A percentile compares a stretch with the other conserved stretches of the same genome.
phyloP scores from a whole-genome alignment of 1,139 yeast species.

The Candida sanyaensis region DNA sequence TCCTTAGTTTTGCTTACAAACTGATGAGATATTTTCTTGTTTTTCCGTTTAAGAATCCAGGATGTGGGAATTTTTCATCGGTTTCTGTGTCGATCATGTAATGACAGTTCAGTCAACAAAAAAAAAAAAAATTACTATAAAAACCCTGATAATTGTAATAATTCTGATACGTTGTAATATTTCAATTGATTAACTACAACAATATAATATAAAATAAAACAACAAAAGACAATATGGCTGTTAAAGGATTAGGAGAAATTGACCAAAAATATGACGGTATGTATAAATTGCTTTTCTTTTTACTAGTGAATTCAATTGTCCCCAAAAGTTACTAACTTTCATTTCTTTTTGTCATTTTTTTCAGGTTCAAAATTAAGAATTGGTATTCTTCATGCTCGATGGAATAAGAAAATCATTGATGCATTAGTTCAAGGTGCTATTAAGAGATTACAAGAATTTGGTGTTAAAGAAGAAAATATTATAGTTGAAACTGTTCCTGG shows the following conservation, averaged over 20 bases:
- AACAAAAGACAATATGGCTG: slow-evolving; percentile 53
- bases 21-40: neutral
- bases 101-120: no score
- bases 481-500: slow-evolving; percentile 89
- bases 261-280: slow-evolving; percentile 72
- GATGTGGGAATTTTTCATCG: no score
- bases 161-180: neutral
- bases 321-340: slow-evolving; percentile 1
- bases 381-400: slow-evolving; percentile 93
- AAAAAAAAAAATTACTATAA: neutral
- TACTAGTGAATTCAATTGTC: no score
- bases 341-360: neutral
- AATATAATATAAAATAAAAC: neutral
- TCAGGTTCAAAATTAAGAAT: slow-evolving; percentile 62
- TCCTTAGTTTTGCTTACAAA: neutral
- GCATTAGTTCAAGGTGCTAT: slow-evolving; percentile 81
- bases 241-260: slow-evolving; percentile 74
- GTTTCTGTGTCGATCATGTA: no score
- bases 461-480: slow-evolving; percentile 78
- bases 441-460: slow-evolving; percentile 56
- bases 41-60: neutral
- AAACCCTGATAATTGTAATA: neutral
- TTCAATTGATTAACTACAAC: neutral
- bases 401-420: slow-evolving; percentile 81
- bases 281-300: slow-evolving; percentile 14